Conservation (phyloP, 2,329 filamentous ascomycete species). For the Aspergillus transmontanensis region DNA sequence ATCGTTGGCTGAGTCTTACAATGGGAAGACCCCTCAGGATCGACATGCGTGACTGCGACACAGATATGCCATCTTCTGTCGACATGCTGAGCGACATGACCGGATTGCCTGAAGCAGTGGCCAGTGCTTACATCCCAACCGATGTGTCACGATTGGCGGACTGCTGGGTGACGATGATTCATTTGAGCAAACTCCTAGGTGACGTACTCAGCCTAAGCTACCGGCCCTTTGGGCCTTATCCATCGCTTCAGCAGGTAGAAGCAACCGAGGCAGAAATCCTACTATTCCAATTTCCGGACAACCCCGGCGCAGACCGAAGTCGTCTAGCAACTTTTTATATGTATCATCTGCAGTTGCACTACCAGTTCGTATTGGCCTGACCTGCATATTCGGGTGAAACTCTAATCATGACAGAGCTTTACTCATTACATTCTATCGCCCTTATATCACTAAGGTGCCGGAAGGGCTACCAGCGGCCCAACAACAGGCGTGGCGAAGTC, state of each 20-base stretch:
- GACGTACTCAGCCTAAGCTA: conserved; percentile 28
- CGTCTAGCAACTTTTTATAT: conserved; percentile 22
- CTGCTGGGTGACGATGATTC: conserved; percentile 31
- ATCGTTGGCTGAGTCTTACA: conserved; percentile 44
- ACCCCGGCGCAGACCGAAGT: conserved; percentile 14
- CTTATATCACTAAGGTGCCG: conserved; percentile 24
- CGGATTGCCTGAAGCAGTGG: conserved; percentile 11
- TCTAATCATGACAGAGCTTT: conserved; percentile 25
- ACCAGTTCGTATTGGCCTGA: conserved; percentile 22
- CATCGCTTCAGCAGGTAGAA: conserved; percentile 25
- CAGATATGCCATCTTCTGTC: conserved; percentile 28
- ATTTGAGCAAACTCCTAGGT: conserved; percentile 30
- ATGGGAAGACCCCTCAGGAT: conserved; percentile 46
- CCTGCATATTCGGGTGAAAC: not conserved
- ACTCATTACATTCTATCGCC: conserved; percentile 33
- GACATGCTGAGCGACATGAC: conserved; percentile 31
- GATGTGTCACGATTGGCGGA: conserved; percentile 24
- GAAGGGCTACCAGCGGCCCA: conserved; percentile 17
- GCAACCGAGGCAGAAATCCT: conserved; percentile 25
- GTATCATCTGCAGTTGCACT: conserved; percentile 33
- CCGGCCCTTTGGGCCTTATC: conserved; percentile 19
- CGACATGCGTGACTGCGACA: conserved; percentile 41
- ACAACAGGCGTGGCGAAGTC: conserved; percentile 24
- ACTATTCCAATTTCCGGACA: conserved; percentile 19
- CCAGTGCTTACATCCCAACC: conserved; percentile 21